Evolutionary conservation across 2,329 filamentous ascomycete species (phyloP).

Genomic region (Elsinoe arachidis): DNA sequence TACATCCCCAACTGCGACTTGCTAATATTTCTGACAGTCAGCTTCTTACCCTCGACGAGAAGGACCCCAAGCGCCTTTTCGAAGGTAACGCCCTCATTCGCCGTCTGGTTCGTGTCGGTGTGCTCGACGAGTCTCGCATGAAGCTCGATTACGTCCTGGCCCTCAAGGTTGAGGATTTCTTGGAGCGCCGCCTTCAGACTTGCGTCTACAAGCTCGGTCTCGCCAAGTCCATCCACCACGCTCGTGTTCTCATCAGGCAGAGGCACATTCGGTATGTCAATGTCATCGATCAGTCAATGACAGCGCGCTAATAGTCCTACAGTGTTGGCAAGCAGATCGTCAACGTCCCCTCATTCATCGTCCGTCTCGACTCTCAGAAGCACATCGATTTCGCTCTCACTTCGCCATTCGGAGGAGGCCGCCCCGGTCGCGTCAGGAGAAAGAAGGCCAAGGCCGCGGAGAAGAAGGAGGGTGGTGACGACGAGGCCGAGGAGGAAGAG

Average conservation of each 20-base stretch:
- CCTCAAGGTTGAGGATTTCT: constrained; percentile 98
- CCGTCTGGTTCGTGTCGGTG: constrained; percentile 98
- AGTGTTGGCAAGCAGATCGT: constrained; percentile 99
- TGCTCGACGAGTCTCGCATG: constrained; percentile 99
- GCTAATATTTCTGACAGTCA: constrained; percentile 56
- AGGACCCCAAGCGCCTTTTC: constrained; percentile 99
- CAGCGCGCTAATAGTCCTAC: constrained; percentile 20
- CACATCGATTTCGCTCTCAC: constrained; percentile 99
- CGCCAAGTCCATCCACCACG: constrained; percentile 99
- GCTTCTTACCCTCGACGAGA: constrained; percentile 99
- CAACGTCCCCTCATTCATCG: constrained; percentile 98
- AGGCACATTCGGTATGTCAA: constrained; percentile 77
- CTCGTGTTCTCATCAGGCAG: constrained; percentile 98
- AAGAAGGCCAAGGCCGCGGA: constrained; percentile 99
- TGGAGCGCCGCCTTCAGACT: constrained; percentile 99
- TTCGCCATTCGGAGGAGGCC: constrained; percentile 95
- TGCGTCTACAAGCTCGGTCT: constrained; percentile 99
- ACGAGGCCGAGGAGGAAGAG: constrained; percentile 65
- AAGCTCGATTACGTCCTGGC: constrained; percentile 99
- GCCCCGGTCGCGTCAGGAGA: constrained; percentile 93
- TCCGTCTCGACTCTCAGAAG: constrained; percentile 99
- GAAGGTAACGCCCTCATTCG: constrained; percentile 99
- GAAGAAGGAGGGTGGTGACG: constrained; percentile 69
- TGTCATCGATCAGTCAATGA: background rate
- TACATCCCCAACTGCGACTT: background rate